Evolutionary conservation across 345 rosid genomes (phyloP), one percentile per base, ranked within the genome.

Genomic region (Populus simonii): DNA sequence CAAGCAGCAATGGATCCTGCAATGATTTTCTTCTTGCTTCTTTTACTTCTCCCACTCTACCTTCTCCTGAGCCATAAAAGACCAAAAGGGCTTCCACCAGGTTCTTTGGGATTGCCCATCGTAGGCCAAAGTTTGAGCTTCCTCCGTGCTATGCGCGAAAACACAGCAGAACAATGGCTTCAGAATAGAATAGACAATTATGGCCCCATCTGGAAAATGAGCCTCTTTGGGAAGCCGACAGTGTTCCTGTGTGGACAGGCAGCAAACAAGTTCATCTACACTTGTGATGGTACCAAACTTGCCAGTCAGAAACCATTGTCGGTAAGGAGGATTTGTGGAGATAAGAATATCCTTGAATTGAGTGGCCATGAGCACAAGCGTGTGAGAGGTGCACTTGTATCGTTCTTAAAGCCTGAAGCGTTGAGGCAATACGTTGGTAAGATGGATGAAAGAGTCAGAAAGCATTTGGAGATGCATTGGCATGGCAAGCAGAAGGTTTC

Each of bases 91-190:
- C 72, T 84, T 35, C 89, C 87, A 20, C 89, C 86, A 2, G 89
- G 90, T 36, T 83, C 85, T 10, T 15, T 84, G 25, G 87, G 89
- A 2, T 17, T 83, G 1, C 90, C 86, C 35, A 11, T 86, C 2
- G 79, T 88, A 33, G 85, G 90, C 73, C 85, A 84, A 63, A 84
- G 86, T 78, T 63, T 88, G 0, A 11, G 70, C 31, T 71, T 88
- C 11, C 81, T 84, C 41, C 17, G 31, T 1, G 79, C 87, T 49
- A 7, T 81, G 87, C 74, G 57, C 2, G 20, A 55, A 18, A 80
- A 82, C 69, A 75, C 70, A 2, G 74, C 72, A 11, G 86, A 83
- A 55, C 17, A 79, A 67, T 85, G 89, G 87, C 27, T 86, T 22
- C 76, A 25, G 22, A 70, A 76, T 17, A 83, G 84, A 74, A 63